These are phyloP conservation scores for Termitomyces sp. DNA, from an alignment of 768 basidiomycete species.

Conservation along the genomic window DNA sequence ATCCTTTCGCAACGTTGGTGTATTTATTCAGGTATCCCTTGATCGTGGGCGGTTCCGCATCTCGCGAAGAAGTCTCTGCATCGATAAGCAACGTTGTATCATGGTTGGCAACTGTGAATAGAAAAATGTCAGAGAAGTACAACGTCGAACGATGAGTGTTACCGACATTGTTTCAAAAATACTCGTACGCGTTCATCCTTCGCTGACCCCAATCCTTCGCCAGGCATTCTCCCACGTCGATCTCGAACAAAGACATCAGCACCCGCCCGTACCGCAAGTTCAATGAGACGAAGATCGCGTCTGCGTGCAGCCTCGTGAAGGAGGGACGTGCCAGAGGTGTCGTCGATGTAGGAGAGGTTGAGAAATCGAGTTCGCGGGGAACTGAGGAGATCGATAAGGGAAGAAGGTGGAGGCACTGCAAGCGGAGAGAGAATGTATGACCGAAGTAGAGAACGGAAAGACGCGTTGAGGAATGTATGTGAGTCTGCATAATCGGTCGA, in stretches of 20 bases:
- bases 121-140: background rate
- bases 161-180: slow-evolving; percentile 79
- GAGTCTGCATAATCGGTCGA: slow-evolving; percentile 28
- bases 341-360: slow-evolving; percentile 78
- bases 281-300: slow-evolving; percentile 71
- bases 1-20: slow-evolving; percentile 87
- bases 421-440: slow-evolving; percentile 37
- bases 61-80: slow-evolving; percentile 11
- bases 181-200: slow-evolving; percentile 79
- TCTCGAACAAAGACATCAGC: slow-evolving; percentile 88
- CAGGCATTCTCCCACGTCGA: slow-evolving; percentile 60
- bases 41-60: slow-evolving; percentile 51
- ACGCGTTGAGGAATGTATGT: slow-evolving; percentile 66
- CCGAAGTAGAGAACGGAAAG: slow-evolving; percentile 46
- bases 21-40: slow-evolving; percentile 89
- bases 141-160: background rate
- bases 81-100: slow-evolving; percentile 58
- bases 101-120: slow-evolving; percentile 62
- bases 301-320: slow-evolving; percentile 85
- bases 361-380: slow-evolving; percentile 66
- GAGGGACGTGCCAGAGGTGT: slow-evolving; percentile 68
- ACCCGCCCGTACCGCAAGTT: slow-evolving; percentile 79
- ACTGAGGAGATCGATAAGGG: slow-evolving; percentile 52
- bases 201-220: slow-evolving; percentile 47
- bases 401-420: slow-evolving; percentile 29